Conservation (phyloP, 2,329 filamentous ascomycete species). For the Xylariaceae sp. region DNA sequence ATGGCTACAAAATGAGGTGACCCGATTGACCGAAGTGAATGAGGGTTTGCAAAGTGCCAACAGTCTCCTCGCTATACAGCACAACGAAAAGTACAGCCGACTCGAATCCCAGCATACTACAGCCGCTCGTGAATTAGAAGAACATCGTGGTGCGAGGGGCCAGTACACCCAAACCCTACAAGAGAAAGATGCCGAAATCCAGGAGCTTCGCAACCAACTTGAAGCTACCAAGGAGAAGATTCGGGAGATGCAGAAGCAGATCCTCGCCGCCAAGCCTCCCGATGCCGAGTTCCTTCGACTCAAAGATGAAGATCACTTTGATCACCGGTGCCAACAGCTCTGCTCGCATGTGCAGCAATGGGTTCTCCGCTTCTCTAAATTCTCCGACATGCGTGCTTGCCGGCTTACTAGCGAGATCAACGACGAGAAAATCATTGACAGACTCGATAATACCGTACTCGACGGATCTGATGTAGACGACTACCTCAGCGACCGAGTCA, state of each 20-base stretch:
- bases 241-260: conserved; percentile 62
- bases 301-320: conserved; percentile 93
- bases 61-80: conserved; percentile 75
- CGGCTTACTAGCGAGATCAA: conserved; percentile 83
- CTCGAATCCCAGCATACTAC: conserved; percentile 72
- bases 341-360: conserved; percentile 97
- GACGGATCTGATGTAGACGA: conserved; percentile 92
- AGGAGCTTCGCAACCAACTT: conserved; percentile 77
- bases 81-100: conserved; percentile 72
- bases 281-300: conserved; percentile 78
- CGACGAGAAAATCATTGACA: conserved; percentile 91
- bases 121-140: conserved; percentile 72
- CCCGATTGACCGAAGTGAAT: conserved; percentile 82
- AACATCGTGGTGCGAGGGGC: conserved; percentile 68
- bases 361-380: conserved; percentile 97
- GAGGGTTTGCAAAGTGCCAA: conserved; percentile 80
- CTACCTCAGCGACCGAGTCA: conserved; percentile 86
- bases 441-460: conserved; percentile 91
- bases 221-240: conserved; percentile 72
- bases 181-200: conserved; percentile 85
- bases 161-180: conserved; percentile 70
- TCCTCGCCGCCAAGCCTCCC: conserved; percentile 63
- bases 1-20: conserved; percentile 82
- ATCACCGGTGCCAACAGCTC: conserved; percentile 89
- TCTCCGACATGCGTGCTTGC: conserved; percentile 90